Conservation (phyloP, 192 early-diverging fungal species). For the Dissophora ornata region DNA sequence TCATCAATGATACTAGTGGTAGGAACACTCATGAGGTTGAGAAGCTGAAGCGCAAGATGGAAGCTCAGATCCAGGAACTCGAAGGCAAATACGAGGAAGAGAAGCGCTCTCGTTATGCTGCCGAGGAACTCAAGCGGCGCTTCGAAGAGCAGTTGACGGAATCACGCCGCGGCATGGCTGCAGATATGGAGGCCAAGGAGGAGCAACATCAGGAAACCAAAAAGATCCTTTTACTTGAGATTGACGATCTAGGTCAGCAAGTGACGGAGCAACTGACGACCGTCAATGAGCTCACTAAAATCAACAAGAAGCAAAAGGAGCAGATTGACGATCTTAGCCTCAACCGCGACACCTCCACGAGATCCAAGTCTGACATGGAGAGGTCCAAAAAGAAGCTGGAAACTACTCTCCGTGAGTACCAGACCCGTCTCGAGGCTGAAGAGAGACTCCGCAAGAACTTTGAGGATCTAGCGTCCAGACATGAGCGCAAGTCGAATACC, state of each 20-base stretch:
- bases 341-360: constrained; percentile 58
- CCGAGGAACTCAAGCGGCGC: constrained; percentile 73
- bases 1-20: constrained; percentile 78
- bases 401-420: constrained; percentile 37
- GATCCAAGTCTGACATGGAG: constrained; percentile 60
- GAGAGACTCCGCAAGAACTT: constrained; percentile 45
- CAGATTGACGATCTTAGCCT: constrained; percentile 70
- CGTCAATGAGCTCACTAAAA: constrained; percentile 63
- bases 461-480: constrained; percentile 33
- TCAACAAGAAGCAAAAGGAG: constrained; percentile 64
- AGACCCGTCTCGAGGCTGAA: constrained; percentile 37
- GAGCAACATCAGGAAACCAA: constrained; percentile 79
- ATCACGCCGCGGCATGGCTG: constrained; percentile 72
- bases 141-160: constrained; percentile 79
- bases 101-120: constrained; percentile 60
- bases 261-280: constrained; percentile 62
- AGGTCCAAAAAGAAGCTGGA: constrained; percentile 64
- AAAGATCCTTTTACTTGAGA: constrained; percentile 68
- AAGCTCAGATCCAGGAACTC: constrained; percentile 69
- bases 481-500: constrained; percentile 49
- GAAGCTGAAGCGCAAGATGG: constrained; percentile 70
- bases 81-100: constrained; percentile 73
- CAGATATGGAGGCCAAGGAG: constrained; percentile 73
- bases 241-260: constrained; percentile 67
- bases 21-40: constrained; percentile 82